These are phyloP conservation scores for Hypoxylon intermedium DNA, from an alignment of 495 filamentous ascomycete species.

Conservation along the genomic window DNA sequence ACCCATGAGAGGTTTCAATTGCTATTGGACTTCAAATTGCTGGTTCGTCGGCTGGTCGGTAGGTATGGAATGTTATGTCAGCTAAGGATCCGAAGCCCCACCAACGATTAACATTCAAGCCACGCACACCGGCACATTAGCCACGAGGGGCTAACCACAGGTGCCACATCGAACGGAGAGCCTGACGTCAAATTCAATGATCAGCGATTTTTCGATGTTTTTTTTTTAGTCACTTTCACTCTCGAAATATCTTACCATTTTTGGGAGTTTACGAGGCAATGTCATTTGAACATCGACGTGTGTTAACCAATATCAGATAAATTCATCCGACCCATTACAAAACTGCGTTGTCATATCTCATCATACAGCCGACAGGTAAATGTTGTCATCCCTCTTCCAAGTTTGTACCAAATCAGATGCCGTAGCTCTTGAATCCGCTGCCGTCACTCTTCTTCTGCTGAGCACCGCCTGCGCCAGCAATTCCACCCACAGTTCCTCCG, in stretches of 20 bases:
- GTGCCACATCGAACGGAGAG: no score
- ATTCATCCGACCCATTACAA: not conserved
- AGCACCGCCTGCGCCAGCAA: conserved; percentile 30
- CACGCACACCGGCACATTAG: not conserved
- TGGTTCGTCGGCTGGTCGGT: not conserved
- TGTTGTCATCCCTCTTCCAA: not conserved
- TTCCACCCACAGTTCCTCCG: conserved; percentile 36
- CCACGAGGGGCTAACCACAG: no score
- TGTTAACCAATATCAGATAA: conserved; percentile 1
- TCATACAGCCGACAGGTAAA: no score
- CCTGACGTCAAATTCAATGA: no score
- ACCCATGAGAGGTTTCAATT: conserved; percentile 12
- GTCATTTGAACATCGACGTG: no score
- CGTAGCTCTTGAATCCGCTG: conserved; percentile 39
- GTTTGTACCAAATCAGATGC: conserved; percentile 38
- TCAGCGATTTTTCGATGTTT: no score
- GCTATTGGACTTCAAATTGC: not conserved
- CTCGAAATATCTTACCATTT: no score
- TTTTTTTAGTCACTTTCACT: no score
- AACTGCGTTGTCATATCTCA: not conserved
- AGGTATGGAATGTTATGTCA: not conserved
- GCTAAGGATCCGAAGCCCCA: not conserved
- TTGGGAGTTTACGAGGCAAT: no score
- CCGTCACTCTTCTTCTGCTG: conserved; percentile 15
- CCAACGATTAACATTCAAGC: not conserved